Conservation (phyloP, 164 flowering plant species). For the Sextonia rubra region DNA sequence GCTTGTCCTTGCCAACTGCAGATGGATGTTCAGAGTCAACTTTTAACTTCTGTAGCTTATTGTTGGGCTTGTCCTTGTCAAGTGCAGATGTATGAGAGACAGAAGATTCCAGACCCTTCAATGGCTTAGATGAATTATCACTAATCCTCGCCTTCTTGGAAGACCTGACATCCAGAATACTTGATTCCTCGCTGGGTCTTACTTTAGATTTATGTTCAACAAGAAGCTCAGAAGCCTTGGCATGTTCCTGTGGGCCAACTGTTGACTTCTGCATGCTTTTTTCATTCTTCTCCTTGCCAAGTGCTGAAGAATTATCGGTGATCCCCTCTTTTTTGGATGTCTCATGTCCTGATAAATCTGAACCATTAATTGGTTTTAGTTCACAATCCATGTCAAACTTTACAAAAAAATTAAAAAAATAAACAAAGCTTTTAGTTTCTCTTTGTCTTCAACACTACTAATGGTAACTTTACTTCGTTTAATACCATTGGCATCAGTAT, state of each 20-base stretch:
- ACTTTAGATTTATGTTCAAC: too few relatives aligned
- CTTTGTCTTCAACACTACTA: conserved; percentile 14
- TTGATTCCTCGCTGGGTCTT: neutral
- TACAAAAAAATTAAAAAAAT: too few relatives aligned
- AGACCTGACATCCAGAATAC: conserved; percentile 26
- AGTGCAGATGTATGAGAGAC: conserved; percentile 4
- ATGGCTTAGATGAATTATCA: conserved; percentile 23
- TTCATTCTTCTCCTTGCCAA: too few relatives aligned
- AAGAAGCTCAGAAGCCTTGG: too few relatives aligned
- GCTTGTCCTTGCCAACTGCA: conserved; percentile 13
- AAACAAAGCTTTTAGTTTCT: conserved; percentile 16
- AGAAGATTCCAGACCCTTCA: conserved; percentile 9
- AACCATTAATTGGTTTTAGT: too few relatives aligned
- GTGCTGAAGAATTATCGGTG: too few relatives aligned
- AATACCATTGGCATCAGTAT: conserved; percentile 6
- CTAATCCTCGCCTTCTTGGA: conserved; percentile 37
- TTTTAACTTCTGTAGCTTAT: conserved; percentile 8
- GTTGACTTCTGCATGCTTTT: too few relatives aligned
- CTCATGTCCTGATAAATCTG: too few relatives aligned
- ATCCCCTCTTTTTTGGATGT: too few relatives aligned
- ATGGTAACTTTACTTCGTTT: conserved; percentile 10
- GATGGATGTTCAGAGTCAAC: conserved; percentile 6
- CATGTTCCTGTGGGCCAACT: too few relatives aligned
- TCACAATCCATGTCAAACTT: neutral
- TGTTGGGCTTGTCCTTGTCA: conserved; percentile 14